These are phyloP conservation scores for Podila epicladia DNA, from an alignment of 192 early-diverging fungal species.

Conservation along the genomic window DNA sequence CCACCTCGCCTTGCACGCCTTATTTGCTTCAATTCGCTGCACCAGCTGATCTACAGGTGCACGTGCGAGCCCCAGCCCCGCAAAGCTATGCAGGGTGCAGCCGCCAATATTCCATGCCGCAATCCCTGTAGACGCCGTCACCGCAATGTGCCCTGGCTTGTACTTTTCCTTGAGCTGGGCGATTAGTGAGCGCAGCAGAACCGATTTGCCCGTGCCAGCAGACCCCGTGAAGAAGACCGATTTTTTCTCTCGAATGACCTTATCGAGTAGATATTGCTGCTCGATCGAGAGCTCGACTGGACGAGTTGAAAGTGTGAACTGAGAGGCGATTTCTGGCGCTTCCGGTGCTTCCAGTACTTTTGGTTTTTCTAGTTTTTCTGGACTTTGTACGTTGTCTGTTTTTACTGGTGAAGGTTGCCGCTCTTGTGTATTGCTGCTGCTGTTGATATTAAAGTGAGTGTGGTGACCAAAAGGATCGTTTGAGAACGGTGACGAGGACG, in stretches of 20 bases:
- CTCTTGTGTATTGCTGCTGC: neutral
- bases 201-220: slow-evolving; percentile 61
- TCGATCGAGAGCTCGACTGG: slow-evolving; percentile 54
- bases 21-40: slow-evolving; percentile 22
- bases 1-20: slow-evolving; percentile 64
- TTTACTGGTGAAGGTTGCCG: too few species aligned
- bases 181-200: slow-evolving; percentile 54
- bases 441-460: neutral
- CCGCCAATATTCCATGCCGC: slow-evolving; percentile 72
- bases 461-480: neutral
- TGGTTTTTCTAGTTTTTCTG: neutral
- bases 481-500: neutral
- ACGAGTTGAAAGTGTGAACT: neutral
- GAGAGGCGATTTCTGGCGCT: neutral
- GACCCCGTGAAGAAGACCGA: slow-evolving; percentile 72
- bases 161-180: slow-evolving; percentile 36
- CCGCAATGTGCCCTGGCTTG: slow-evolving; percentile 52
- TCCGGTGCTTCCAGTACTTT: neutral
- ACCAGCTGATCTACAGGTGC: slow-evolving; percentile 40
- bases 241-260: slow-evolving; percentile 64
- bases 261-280: slow-evolving; percentile 69
- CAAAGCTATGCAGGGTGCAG: slow-evolving; percentile 65
- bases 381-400: too few species aligned
- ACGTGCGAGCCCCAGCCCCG: slow-evolving; percentile 70
- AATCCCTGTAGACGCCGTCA: slow-evolving; percentile 68